Percentiles rank a stretch among this genome's conserved stretches.
Conservation (phyloP, 768 basidiomycete genomes). For the Favolaschia claudopus region DNA sequence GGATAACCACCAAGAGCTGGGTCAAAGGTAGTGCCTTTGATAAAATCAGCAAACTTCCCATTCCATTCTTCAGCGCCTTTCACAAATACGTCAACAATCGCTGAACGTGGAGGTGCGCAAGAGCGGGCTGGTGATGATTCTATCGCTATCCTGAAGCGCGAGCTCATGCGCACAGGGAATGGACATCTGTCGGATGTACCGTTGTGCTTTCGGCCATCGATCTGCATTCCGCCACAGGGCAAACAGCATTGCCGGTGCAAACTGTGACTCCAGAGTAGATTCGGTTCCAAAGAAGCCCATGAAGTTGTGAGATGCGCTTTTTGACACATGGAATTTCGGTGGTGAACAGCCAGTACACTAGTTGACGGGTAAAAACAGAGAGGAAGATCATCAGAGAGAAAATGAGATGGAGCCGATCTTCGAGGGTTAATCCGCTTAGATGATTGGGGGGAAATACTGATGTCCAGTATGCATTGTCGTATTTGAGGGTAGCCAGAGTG, state of each 20-base stretch:
- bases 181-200: background rate
- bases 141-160: constrained; percentile 12
- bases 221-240: constrained; percentile 4
- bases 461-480: constrained; percentile 4
- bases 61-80: no score
- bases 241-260: constrained; percentile 9
- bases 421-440: background rate
- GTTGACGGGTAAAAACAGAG: background rate
- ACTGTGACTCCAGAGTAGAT: background rate
- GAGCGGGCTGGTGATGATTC: background rate
- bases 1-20: no score
- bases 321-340: constrained; percentile 10
- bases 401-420: constrained; percentile 13
- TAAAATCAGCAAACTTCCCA: no score
- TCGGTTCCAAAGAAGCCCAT: background rate
- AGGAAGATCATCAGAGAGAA: constrained; percentile 20
- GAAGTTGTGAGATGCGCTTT: background rate
- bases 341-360: constrained; percentile 11
- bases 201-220: constrained; percentile 1
- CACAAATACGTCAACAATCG: no score
- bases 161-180: constrained; percentile 16
- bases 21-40: no score
- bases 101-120: no score
- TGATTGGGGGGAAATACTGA: background rate
- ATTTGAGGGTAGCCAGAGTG: constrained; percentile 2